Evolutionary conservation across 257 asterid genomes (phyloP), one percentile per base, ranked within the genome.

Genomic region (Perilla frutescens): DNA sequence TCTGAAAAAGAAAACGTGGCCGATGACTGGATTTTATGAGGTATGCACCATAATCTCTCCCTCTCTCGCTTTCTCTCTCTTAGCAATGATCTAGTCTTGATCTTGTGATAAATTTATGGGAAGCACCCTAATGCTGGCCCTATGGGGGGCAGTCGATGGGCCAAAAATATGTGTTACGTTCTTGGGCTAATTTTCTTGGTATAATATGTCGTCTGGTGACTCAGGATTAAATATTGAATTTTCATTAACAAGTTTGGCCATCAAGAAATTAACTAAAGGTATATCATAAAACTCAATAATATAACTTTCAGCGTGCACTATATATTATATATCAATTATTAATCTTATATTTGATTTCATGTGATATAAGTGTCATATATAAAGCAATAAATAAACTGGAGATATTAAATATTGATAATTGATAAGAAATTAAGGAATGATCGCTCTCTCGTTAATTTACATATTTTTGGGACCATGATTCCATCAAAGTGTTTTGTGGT

Each of bases 171-270:
- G 44, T 49, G 1, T 55, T 45, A 32, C 3, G 26, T 20, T 20
- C 26, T 20, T 20, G 14, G 63, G 14, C 63, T 71, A 70, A 56
- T 62, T 69, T 76, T 68, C 76, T 60, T 53, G 74, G 54, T 74
- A 29, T 62, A 50, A 40, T 73, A 7, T 45, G 69, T 67, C 43
- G 50, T 67, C 39, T 7, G 71, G 7, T 12, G 14, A 31, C 56
- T 13, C n/a, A 69, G 12, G 5, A 69, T 4, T 60, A 31, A n/a
- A n/a, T n/a, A 4, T 50, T 39, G 39, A 53, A 15, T 48, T 59
- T 5, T 32, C 44, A 12, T n/a, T 36, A 45, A 32, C 7, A 8
- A 45, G 68, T 47, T 71, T 58, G 48, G 58, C 29, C 34, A 47
- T 29, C 8, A 39, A n/a, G 56, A 50, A 50, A 50, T 14, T 50